Percentiles rank a stretch among this genome's conserved stretches.
phyloP scores from a whole-genome alignment of 2,329 filamentous ascomycete species.

The Exserohilum rostratum region DNA sequence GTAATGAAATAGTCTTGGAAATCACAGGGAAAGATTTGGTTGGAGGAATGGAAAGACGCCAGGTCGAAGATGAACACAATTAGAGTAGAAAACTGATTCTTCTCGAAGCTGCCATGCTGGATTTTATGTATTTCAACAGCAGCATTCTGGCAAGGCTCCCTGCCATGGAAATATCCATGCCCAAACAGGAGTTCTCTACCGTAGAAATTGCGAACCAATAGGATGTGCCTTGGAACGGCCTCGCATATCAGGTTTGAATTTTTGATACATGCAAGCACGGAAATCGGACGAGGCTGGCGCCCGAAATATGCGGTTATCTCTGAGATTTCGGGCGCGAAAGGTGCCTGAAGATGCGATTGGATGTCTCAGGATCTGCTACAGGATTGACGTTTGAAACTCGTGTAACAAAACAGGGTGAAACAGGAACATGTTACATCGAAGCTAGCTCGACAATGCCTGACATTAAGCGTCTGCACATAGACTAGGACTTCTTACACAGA shows the following conservation, averaged over 20 bases:
- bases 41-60: background rate
- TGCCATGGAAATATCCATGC: background rate
- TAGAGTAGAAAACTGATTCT: background rate
- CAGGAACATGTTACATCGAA: background rate
- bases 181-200: background rate
- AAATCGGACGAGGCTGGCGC: background rate
- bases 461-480: background rate
- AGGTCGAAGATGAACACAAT: background rate
- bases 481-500: too few relatives aligned
- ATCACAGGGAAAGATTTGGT: background rate
- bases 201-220: background rate
- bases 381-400: background rate
- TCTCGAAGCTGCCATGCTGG: background rate
- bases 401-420: background rate
- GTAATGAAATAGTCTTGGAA: background rate
- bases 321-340: background rate
- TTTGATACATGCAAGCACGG: background rate
- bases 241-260: background rate
- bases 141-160: background rate
- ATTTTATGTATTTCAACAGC: background rate
- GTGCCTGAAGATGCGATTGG: background rate
- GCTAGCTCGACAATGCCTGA: background rate
- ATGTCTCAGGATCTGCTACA: background rate
- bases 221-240: background rate
- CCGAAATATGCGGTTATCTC: background rate